These are phyloP conservation scores for Paramecium bursaria DNA, from an alignment of 73 alveolate species.

Conservation along the genomic window DNA sequence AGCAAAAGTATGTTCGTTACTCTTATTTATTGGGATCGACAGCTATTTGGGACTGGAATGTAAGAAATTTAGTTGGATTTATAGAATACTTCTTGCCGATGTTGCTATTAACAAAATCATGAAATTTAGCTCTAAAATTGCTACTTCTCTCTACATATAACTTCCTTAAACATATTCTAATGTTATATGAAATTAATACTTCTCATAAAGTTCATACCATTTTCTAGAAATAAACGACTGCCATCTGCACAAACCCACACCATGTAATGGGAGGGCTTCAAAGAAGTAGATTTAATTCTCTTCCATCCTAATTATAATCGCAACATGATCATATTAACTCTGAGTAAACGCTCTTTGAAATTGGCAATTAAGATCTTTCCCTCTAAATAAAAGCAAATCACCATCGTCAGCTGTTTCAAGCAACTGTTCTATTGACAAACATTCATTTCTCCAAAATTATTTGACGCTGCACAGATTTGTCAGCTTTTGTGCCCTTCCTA, in stretches of 20 bases:
- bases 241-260: slow-evolving; percentile 76
- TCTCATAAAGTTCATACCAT: slow-evolving; percentile 71
- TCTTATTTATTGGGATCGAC: slow-evolving; percentile 10
- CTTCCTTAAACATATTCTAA: slow-evolving; percentile 73
- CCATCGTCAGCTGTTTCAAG: slow-evolving; percentile 80
- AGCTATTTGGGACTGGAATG: slow-evolving; percentile 62
- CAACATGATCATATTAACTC: slow-evolving; percentile 77
- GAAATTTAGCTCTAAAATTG: slow-evolving; percentile 71
- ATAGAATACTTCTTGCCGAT: slow-evolving; percentile 76
- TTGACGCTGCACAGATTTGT: not conserved
- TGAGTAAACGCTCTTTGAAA: slow-evolving; percentile 80
- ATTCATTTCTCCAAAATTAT: slow-evolving; percentile 55
- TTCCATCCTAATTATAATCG: slow-evolving; percentile 65
- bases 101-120: slow-evolving; percentile 76
- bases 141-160: slow-evolving; percentile 70
- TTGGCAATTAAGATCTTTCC: slow-evolving; percentile 75
- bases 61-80: slow-evolving; percentile 68
- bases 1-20: slow-evolving; percentile 34
- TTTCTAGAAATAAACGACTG: slow-evolving; percentile 60
- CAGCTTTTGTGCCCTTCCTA: not conserved
- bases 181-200: not conserved
- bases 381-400: slow-evolving; percentile 83
- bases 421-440: slow-evolving; percentile 70
- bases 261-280: slow-evolving; percentile 75
- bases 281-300: slow-evolving; percentile 70